Evolutionary conservation across 2,329 filamentous ascomycete species (phyloP).

Genomic region (Fonsecaea pedrosoi): DNA sequence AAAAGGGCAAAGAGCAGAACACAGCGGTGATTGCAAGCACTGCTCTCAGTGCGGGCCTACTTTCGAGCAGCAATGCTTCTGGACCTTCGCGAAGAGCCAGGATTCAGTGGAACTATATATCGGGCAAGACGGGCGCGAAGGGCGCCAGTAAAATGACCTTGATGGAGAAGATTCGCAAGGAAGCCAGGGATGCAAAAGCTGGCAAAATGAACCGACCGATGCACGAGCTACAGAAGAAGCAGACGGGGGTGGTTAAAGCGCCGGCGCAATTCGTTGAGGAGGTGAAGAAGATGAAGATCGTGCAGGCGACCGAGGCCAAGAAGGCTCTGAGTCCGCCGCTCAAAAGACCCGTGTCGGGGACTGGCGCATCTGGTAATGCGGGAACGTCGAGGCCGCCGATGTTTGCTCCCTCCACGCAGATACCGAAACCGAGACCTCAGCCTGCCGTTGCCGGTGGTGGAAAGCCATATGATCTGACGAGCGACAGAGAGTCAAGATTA

Average conservation of each 20-base stretch:
- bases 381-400: constrained; percentile 25
- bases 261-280: constrained; percentile 51
- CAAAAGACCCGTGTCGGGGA: constrained; percentile 3
- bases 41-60: constrained; percentile 47
- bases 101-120: constrained; percentile 31
- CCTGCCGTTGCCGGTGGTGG: constrained; percentile 11
- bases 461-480: constrained; percentile 35
- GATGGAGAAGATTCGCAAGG: constrained; percentile 63
- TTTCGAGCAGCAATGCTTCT: constrained; percentile 37
- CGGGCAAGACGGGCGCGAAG: constrained; percentile 45
- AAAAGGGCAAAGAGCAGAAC: constrained; percentile 64
- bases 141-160: constrained; percentile 49
- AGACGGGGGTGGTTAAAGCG: constrained; percentile 48
- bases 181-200: constrained; percentile 60
- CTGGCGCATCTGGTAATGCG: too few species aligned
- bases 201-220: constrained; percentile 48
- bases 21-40: constrained; percentile 61
- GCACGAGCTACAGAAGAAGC: constrained; percentile 49
- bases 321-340: constrained; percentile 13
- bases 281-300: constrained; percentile 30
- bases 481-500: constrained; percentile 45
- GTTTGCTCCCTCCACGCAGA: constrained; percentile 19
- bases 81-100: constrained; percentile 18
- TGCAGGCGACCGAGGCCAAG: constrained; percentile 8
- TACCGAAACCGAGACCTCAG: constrained; percentile 1